A percentile compares a stretch with the other conserved stretches of the same genome.
Evolutionary conservation across 2,329 filamentous ascomycete genomes (phyloP).

Genomic region (Chrysosporium keratinophilum): DNA sequence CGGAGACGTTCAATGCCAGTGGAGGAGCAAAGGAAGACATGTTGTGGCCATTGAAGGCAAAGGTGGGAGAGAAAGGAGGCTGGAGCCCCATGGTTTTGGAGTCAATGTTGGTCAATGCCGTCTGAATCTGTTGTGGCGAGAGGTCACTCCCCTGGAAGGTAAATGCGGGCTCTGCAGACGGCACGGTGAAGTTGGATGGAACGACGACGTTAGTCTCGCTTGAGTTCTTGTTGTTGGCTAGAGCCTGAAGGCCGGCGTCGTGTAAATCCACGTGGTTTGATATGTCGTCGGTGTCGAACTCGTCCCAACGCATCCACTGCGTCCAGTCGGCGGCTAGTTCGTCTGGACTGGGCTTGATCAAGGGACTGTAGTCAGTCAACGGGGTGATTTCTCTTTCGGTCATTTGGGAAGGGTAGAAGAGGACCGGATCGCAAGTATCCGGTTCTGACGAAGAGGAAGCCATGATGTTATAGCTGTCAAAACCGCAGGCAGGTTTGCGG

Average conservation of each 20-base stretch:
- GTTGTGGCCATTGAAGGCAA: conserved; percentile 5
- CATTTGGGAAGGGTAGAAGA: conserved; percentile 6
- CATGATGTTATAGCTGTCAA: conserved; percentile 10
- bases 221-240: conserved; percentile 9
- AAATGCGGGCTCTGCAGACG: background rate
- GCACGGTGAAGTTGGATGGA: background rate
- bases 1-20: background rate
- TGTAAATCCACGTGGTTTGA: conserved; percentile 21
- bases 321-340: conserved; percentile 34
- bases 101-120: background rate
- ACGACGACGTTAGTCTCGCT: background rate
- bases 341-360: conserved; percentile 20
- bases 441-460: conserved; percentile 5
- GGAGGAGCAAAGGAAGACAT: conserved; percentile 5
- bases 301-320: conserved; percentile 40
- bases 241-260: conserved; percentile 10
- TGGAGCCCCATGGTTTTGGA: background rate
- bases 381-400: conserved; percentile 7
- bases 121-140: conserved; percentile 7
- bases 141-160: conserved; percentile 9
- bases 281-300: conserved; percentile 25
- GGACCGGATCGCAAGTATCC: conserved; percentile 6
- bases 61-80: conserved; percentile 8
- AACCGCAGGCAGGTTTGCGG: background rate
- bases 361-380: conserved; percentile 11